These are phyloP conservation scores for Drechslera avenae DNA, from an alignment of 2,329 filamentous ascomycete species.

Conservation along the genomic window DNA sequence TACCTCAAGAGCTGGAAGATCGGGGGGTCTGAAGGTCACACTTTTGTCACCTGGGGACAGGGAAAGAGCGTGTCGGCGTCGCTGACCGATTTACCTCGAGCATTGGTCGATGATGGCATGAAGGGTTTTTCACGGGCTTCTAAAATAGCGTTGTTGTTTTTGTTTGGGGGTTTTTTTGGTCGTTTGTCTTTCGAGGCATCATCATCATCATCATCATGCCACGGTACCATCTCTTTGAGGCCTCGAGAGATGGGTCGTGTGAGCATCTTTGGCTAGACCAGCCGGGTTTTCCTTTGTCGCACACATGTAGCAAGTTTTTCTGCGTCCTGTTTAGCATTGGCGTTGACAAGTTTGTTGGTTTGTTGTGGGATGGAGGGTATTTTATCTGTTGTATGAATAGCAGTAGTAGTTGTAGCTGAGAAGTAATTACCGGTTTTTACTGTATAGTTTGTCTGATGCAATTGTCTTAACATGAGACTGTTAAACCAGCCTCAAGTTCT, in stretches of 20 bases:
- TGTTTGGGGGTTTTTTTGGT: conserved; percentile 3
- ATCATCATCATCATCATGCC: conserved; percentile 8
- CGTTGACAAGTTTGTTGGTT: conserved; percentile 4
- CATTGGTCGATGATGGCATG: conserved; percentile 7
- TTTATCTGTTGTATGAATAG: background rate
- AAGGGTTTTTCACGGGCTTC: background rate
- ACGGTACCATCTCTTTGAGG: conserved; percentile 10
- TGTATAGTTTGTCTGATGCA: too few relatives aligned
- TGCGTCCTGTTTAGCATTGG: conserved; percentile 8
- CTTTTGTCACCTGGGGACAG: conserved; percentile 1
- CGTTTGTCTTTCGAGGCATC: conserved; percentile 5
- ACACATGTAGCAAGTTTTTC: conserved; percentile 4
- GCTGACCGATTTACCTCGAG: background rate
- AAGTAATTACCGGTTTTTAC: too few relatives aligned
- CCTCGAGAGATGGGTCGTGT: conserved; percentile 5
- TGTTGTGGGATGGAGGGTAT: conserved; percentile 5
- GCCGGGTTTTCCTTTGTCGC: conserved; percentile 29
- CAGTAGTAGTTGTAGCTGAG: too few relatives aligned
- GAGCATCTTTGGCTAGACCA: conserved; percentile 28
- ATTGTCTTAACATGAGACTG: too few relatives aligned
- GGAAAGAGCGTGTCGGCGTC: background rate
- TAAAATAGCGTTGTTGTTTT: conserved; percentile 9
- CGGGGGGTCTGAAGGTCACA: conserved; percentile 39
- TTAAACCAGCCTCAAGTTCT: too few relatives aligned
- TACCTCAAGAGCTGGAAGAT: conserved; percentile 30